phyloP scores from a whole-genome alignment of 148 eudicot genomes.

The Cornus controversa region DNA sequence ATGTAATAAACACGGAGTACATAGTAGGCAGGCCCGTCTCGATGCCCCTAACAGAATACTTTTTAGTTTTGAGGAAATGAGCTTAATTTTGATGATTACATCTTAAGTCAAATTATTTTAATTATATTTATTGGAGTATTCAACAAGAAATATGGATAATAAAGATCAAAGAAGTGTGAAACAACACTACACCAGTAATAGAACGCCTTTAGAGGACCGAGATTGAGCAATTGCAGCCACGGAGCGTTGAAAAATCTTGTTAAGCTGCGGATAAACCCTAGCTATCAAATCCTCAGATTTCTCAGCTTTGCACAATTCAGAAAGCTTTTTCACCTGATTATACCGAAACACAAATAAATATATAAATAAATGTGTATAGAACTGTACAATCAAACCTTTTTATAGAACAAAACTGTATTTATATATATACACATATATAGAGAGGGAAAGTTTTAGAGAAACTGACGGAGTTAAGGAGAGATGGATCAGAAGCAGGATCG shows the following conservation, averaged over 20 bases:
- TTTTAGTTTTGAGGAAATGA: no score
- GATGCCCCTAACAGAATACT: no score
- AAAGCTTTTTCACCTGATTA: conserved; percentile 69
- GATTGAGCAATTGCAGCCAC: conserved; percentile 75
- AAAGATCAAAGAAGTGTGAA: background rate
- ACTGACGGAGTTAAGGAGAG: conserved; percentile 67
- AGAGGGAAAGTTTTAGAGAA: conserved; percentile 12
- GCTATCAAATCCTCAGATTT: conserved; percentile 90
- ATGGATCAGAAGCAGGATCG: conserved; percentile 75
- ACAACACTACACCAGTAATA: conserved; percentile 54
- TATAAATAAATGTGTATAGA: background rate
- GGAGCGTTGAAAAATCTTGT: conserved; percentile 76
- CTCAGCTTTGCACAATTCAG: conserved; percentile 71
- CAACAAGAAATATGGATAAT: background rate
- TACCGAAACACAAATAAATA: background rate
- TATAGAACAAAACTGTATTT: background rate
- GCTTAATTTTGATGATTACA: no score
- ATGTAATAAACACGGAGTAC: no score
- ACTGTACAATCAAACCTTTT: background rate
- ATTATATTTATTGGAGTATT: background rate
- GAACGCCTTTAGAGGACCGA: conserved; percentile 62
- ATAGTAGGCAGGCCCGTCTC: no score
- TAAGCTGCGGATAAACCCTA: conserved; percentile 85
- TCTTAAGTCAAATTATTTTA: background rate
- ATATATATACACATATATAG: background rate